Evolutionary conservation across 2,329 filamentous ascomycete species (phyloP), one percentile per base, ranked within the genome.

Genomic region (Penicillium sp.): DNA sequence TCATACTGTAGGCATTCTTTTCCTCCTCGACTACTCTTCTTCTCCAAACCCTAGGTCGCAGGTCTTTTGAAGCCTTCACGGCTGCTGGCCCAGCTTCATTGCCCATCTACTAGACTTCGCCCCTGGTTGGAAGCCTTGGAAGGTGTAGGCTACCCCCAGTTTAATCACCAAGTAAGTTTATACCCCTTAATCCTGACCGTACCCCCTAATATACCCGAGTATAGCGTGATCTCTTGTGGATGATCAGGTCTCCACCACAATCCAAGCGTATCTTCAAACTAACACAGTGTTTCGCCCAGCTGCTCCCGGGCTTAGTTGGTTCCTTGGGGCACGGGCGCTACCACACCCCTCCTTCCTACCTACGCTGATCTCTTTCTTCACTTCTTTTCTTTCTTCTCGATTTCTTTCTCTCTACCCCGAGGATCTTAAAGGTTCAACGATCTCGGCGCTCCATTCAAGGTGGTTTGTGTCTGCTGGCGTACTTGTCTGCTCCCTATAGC

Each of bases 291-390:
- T 35, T 52, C 36, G 50, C 6, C 39, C 50, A 39, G 27, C 50
- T 52, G 37, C 41, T 43, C 50, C 37, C 33, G 24, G 24, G 37
- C 14, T 41, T 52, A 52, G 36, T 52, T 40, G 16, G 49, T 31
- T 41, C 36, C 10, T 31, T 11, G 24, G 50, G 50, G 56, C 54
- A 59, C 59, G 56, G 56, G 51, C 56, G 52, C 56, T 59, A 41
- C 40, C 39, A 41, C 40, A 37, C 60, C 55, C 62, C 60, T 63
- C 55, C 57, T 39, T 55, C 36, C 50, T 41, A 16, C 36, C 50
- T 41, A 16, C 13, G 36, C 24, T 41, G 50, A 33, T 52, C 36
- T 19, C 24, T 40, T 43, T 59, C 53, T 52, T 41, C 40, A 16
- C 19, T 58, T 41, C n/a, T 41, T 22, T 9, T 10, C 41, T 53